phyloP scores from a whole-genome alignment of 1,284 basidiomycete genomes.

The Puccinia triticina region DNA sequence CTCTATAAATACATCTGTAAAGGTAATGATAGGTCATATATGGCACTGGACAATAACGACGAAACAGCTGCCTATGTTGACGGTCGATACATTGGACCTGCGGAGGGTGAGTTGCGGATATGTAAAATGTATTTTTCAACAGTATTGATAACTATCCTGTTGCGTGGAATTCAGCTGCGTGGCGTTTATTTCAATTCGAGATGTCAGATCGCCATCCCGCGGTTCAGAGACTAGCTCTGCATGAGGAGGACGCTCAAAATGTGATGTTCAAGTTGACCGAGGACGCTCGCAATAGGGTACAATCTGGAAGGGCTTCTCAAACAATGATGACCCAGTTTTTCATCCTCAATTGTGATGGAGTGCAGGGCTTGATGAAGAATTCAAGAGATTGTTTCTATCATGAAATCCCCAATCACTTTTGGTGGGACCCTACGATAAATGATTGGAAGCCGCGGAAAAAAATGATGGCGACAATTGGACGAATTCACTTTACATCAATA shows the following conservation, averaged over 20 bases:
- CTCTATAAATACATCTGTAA: slow-evolving; percentile 65
- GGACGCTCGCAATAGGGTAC: too few relatives aligned
- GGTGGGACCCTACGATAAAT: neutral
- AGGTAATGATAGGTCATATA: slow-evolving; percentile 61
- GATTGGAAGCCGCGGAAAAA: neutral
- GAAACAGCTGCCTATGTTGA: slow-evolving; percentile 60
- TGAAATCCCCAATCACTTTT: neutral
- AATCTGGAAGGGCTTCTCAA: neutral
- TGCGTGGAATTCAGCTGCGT: slow-evolving; percentile 14
- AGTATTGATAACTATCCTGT: too few relatives aligned
- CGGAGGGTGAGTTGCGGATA: slow-evolving; percentile 16
- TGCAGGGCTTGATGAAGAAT: neutral
- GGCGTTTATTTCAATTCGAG: slow-evolving; percentile 17
- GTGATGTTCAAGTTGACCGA: too few relatives aligned
- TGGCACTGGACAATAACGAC: slow-evolving; percentile 54
- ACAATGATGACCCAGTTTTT: too few relatives aligned
- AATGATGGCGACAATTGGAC: neutral
- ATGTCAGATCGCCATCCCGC: too few relatives aligned
- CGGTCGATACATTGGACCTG: neutral
- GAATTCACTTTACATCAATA: neutral
- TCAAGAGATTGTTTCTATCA: neutral
- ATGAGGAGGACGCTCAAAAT: too few relatives aligned
- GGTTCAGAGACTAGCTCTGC: too few relatives aligned
- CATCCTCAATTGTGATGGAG: too few relatives aligned
- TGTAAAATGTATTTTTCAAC: too few relatives aligned